A percentile compares a stretch with the other conserved stretches of the same genome.
These are phyloP conservation scores for Elaeagnus macrophylla DNA, from an alignment of 306 rosid genomes.

Conservation along the genomic window DNA sequence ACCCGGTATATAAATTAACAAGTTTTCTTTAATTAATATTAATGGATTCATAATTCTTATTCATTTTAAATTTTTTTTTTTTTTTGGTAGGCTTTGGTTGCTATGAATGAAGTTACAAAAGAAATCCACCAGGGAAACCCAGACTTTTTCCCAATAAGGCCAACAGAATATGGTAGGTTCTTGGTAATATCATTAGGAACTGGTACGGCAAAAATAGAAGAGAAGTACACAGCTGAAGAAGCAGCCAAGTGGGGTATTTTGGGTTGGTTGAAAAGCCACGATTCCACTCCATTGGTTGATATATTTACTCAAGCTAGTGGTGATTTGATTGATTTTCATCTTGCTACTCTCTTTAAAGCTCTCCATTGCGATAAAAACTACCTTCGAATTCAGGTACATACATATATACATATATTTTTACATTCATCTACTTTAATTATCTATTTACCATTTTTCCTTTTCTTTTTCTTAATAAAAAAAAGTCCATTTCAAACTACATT, in stretches of 20 bases:
- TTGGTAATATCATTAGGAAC: slow-evolving; percentile 35
- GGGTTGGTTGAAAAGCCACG: slow-evolving; percentile 28
- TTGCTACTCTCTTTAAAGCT: slow-evolving; percentile 28
- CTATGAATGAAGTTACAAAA: slow-evolving; percentile 26
- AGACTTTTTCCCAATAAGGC: slow-evolving; percentile 25
- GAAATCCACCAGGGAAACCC: slow-evolving; percentile 20
- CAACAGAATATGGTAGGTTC: slow-evolving; percentile 24
- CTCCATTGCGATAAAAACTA: slow-evolving; percentile 22
- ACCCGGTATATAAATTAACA: slow-evolving; percentile 27
- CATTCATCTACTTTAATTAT: background rate
- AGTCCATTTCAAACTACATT: background rate
- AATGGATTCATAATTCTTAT: background rate
- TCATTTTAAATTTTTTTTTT: background rate
- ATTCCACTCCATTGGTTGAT: slow-evolving; percentile 29
- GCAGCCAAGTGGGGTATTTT: slow-evolving; percentile 36
- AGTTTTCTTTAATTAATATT: background rate
- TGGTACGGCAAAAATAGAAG: slow-evolving; percentile 23
- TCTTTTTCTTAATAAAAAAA: background rate
- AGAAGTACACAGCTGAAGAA: slow-evolving; percentile 16
- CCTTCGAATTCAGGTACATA: slow-evolving; percentile 31
- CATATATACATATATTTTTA: background rate
- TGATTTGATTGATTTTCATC: slow-evolving; percentile 38
- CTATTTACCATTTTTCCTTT: background rate
- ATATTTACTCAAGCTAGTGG: slow-evolving; percentile 31
- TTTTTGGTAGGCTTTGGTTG: slow-evolving; percentile 22